Conservation (phyloP, 768 basidiomycete genomes). For the Phlebiopsis flavidoalba region DNA sequence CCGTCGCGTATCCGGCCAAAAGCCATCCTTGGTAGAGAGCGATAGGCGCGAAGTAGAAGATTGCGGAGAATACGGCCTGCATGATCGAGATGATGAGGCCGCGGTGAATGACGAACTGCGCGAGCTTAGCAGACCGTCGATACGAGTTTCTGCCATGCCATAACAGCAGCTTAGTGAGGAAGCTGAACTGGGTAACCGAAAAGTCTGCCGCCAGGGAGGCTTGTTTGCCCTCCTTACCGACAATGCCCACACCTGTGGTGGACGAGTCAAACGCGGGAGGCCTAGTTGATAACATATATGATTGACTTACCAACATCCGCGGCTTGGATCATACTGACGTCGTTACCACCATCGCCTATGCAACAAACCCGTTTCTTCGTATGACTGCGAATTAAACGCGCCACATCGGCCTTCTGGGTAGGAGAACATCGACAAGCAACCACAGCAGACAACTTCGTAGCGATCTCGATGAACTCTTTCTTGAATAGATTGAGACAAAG, state of each 20-base stretch:
- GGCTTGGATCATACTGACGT: constrained; percentile 99
- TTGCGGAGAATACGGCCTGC: constrained; percentile 94
- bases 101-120: constrained; percentile 97
- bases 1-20: constrained; percentile 92
- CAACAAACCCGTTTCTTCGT: constrained; percentile 97
- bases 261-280: constrained; percentile 18
- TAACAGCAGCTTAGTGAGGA: constrained; percentile 90
- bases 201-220: constrained; percentile 99
- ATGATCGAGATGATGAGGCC: constrained; percentile 96
- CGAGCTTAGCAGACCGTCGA: constrained; percentile 94
- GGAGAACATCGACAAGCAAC: constrained; percentile 98
- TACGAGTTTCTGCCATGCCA: constrained; percentile 99
- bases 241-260: constrained; percentile 83
- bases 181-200: constrained; percentile 94
- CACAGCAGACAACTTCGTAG: constrained; percentile 93
- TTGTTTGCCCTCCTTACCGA: constrained; percentile 98
- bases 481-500: constrained; percentile 88
- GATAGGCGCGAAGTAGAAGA: constrained; percentile 93
- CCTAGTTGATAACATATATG: neutral
- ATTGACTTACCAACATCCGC: constrained; percentile 86
- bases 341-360: constrained; percentile 98
- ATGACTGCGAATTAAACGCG: constrained; percentile 81
- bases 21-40: constrained; percentile 98
- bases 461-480: constrained; percentile 92
- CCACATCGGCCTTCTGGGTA: constrained; percentile 98